phyloP scores from a whole-genome alignment of 2,329 filamentous ascomycete genomes.

The Coniochaeta hoffmannii region DNA sequence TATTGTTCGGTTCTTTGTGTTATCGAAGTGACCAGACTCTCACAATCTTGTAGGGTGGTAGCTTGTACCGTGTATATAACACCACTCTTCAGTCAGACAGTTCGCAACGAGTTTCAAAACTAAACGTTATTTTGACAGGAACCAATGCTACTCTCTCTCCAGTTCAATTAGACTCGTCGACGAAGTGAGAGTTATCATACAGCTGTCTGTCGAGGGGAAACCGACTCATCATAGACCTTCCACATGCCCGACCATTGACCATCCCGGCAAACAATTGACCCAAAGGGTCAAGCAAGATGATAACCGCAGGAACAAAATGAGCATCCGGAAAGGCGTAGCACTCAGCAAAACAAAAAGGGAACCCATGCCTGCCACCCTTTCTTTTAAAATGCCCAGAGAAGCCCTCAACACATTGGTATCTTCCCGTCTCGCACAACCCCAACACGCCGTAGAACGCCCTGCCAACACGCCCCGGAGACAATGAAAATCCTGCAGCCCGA shows the following conservation, averaged over 20 bases:
- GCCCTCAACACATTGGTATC: not conserved
- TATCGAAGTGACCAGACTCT: too few species aligned
- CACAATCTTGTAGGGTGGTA: too few species aligned
- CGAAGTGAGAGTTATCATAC: not conserved
- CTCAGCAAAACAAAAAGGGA: not conserved
- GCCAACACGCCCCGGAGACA: not conserved
- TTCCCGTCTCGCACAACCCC: not conserved
- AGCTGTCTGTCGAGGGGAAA: not conserved
- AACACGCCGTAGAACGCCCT: not conserved
- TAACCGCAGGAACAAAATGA: not conserved
- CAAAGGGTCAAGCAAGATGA: not conserved
- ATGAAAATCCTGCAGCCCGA: not conserved
- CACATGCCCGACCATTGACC: not conserved
- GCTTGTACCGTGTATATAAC: too few species aligned
- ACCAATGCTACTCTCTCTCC: not conserved
- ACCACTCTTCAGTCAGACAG: too few species aligned
- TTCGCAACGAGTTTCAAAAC: too few species aligned
- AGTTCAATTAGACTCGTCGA: not conserved
- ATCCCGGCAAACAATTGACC: not conserved
- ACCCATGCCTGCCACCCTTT: not conserved
- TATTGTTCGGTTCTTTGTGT: too few species aligned
- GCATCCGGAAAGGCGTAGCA: not conserved
- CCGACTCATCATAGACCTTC: not conserved
- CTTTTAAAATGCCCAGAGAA: not conserved
- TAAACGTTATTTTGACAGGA: not conserved